Evolutionary conservation across 2,329 filamentous ascomycete species (phyloP).

Genomic region (Cladophialophora immunda): DNA sequence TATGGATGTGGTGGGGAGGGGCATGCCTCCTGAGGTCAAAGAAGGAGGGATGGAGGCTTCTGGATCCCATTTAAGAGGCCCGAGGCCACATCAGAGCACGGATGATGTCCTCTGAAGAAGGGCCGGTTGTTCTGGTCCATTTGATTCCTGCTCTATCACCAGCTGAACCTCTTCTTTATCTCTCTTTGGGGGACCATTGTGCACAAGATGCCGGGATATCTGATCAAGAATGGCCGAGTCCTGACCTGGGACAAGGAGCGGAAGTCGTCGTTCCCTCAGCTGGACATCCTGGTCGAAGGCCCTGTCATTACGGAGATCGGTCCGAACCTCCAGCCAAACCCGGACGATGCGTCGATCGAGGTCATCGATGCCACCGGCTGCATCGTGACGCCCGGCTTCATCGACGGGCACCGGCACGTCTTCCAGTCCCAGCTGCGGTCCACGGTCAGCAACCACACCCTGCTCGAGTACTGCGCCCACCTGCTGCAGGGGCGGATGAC

Average conservation of each 20-base stretch:
- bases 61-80: not conserved
- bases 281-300: slow-evolving; percentile 24
- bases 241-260: not conserved
- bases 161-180: not conserved
- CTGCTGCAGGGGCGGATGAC: slow-evolving; percentile 52
- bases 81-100: not conserved
- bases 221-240: slow-evolving; percentile 15
- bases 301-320: slow-evolving; percentile 19
- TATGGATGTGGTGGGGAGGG: not conserved
- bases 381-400: slow-evolving; percentile 44
- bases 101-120: not conserved
- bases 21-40: not conserved
- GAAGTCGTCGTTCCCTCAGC: slow-evolving; percentile 9
- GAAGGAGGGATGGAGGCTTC: not conserved
- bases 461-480: slow-evolving; percentile 54
- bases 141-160: not conserved
- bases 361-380: slow-evolving; percentile 50
- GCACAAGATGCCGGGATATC: slow-evolving; percentile 5
- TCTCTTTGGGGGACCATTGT: not conserved
- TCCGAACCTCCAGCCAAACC: not conserved
- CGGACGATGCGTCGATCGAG: slow-evolving; percentile 28
- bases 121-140: not conserved
- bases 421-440: slow-evolving; percentile 54
- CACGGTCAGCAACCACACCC: slow-evolving; percentile 47
- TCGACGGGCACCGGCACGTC: slow-evolving; percentile 49